Evolutionary conservation across 2,329 filamentous ascomycete species (phyloP).

Genomic region (Fusarium tuaranense): DNA sequence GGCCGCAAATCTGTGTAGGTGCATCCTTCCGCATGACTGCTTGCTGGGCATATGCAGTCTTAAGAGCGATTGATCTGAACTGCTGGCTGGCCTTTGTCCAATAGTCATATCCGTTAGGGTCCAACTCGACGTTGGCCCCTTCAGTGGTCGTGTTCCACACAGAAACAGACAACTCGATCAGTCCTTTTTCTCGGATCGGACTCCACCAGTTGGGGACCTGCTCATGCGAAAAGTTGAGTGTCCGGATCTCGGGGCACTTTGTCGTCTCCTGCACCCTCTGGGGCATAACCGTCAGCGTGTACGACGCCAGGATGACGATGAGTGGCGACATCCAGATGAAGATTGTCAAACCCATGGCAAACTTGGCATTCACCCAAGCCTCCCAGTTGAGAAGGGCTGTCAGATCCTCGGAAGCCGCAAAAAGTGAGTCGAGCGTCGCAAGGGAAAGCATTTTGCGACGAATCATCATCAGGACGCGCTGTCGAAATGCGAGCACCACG

Average conservation of each 20-base stretch:
- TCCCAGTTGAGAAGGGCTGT: conserved; percentile 42
- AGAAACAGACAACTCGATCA: conserved; percentile 34
- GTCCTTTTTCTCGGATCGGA: conserved; percentile 7
- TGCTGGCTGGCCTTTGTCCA: conserved; percentile 34
- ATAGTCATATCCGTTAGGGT: conserved; percentile 40
- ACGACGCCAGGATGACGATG: conserved; percentile 43
- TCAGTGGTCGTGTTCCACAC: conserved; percentile 37
- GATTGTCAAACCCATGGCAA: conserved; percentile 42
- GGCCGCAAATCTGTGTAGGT: conserved; percentile 35
- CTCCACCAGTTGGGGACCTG: conserved; percentile 28
- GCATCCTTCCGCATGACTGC: conserved; percentile 33
- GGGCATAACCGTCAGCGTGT: conserved; percentile 37
- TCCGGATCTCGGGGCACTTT: conserved; percentile 38
- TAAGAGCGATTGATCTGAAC: conserved; percentile 31
- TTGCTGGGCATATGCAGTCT: conserved; percentile 33
- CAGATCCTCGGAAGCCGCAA: conserved; percentile 41
- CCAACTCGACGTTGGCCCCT: not conserved
- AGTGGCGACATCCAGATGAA: conserved; percentile 44
- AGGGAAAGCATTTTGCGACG: conserved; percentile 43
- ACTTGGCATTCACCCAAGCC: conserved; percentile 38
- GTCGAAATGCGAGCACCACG: conserved; percentile 41
- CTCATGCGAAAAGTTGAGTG: conserved; percentile 42
- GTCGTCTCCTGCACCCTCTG: conserved; percentile 18
- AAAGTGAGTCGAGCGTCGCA: conserved; percentile 43
- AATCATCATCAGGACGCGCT: conserved; percentile 43